Evolutionary conservation across 805 yeast genomes (phyloP).

Genomic region (Naumovozyma dairenensis): DNA sequence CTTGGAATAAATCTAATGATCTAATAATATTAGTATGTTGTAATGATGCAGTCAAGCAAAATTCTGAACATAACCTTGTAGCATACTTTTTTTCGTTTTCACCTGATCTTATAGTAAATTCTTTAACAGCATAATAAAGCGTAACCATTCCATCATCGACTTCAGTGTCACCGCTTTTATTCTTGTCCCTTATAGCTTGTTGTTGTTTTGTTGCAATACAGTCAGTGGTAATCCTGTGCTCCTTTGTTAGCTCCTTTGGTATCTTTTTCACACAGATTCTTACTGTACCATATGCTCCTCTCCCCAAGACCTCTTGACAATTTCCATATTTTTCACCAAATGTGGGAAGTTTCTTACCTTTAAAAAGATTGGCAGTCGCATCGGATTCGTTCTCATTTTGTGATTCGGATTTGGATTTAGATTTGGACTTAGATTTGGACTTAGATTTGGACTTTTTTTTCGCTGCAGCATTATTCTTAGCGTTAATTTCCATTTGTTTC

Average conservation of each 20-base stretch:
- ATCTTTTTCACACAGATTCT: conserved; percentile 70
- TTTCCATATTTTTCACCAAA: conserved; percentile 86
- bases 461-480: not conserved
- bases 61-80: conserved; percentile 68
- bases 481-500: conserved; percentile 39
- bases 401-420: too few relatives aligned
- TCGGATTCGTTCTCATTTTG: too few relatives aligned
- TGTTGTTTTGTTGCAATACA: conserved; percentile 4
- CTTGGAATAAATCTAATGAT: conserved; percentile 67
- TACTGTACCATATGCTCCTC: conserved; percentile 91
- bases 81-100: conserved; percentile 62
- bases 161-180: conserved; percentile 28
- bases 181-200: too few relatives aligned
- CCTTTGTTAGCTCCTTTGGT: conserved; percentile 15
- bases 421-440: too few relatives aligned
- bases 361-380: too few relatives aligned
- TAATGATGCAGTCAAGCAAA: conserved; percentile 69
- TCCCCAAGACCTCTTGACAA: conserved; percentile 90
- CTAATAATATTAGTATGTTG: conserved; percentile 70
- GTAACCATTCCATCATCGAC: too few relatives aligned
- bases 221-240: too few relatives aligned
- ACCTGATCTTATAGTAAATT: conserved; percentile 53
- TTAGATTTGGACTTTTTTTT: too few relatives aligned
- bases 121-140: conserved; percentile 74
- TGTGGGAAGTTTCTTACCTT: not conserved